Evolutionary conservation across 2,329 filamentous ascomycete genomes (phyloP).

Genomic region (Phialocephala subalpina): DNA sequence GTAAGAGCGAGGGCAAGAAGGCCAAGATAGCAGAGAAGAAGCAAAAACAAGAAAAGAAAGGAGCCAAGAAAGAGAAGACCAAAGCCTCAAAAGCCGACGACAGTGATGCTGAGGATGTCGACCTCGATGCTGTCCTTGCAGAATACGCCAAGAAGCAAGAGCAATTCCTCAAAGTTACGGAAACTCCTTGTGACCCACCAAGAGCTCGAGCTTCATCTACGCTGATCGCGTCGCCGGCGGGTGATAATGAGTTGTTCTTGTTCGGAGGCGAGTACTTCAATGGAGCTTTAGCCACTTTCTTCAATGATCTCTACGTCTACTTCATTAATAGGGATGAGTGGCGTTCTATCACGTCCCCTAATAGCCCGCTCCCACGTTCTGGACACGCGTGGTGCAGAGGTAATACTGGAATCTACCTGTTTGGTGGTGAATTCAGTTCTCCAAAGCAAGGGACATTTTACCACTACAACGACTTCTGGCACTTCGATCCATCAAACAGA

Average conservation of each 20-base stretch:
- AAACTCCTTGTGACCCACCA: conserved; percentile 77
- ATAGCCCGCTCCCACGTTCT: conserved; percentile 87
- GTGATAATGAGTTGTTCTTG: conserved; percentile 86
- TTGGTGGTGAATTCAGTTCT: conserved; percentile 95
- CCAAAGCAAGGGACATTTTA: conserved; percentile 99
- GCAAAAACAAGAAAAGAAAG: conserved; percentile 86
- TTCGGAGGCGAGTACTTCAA: conserved; percentile 98
- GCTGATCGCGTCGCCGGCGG: conserved; percentile 84
- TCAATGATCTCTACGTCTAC: conserved; percentile 72
- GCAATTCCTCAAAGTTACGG: conserved; percentile 92
- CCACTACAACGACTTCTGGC: conserved; percentile 97
- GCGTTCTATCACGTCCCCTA: conserved; percentile 89
- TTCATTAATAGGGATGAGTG: conserved; percentile 88
- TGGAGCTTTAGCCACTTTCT: conserved; percentile 80
- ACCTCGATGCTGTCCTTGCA: conserved; percentile 91
- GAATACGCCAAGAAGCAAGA: conserved; percentile 95
- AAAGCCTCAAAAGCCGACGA: conserved; percentile 83
- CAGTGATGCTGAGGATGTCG: conserved; percentile 90
- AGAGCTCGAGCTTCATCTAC: conserved; percentile 81
- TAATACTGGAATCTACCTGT: conserved; percentile 90
- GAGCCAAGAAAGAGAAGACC: conserved; percentile 82
- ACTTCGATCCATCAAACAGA: conserved; percentile 80
- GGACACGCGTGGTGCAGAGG: conserved; percentile 96
- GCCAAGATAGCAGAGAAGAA: conserved; percentile 68
- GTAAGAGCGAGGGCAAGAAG: conserved; percentile 55